A percentile compares a stretch with the other conserved stretches of the same genome.
phyloP scores from a whole-genome alignment of 2,329 filamentous ascomycete species.

The Aschersonia sp. region DNA sequence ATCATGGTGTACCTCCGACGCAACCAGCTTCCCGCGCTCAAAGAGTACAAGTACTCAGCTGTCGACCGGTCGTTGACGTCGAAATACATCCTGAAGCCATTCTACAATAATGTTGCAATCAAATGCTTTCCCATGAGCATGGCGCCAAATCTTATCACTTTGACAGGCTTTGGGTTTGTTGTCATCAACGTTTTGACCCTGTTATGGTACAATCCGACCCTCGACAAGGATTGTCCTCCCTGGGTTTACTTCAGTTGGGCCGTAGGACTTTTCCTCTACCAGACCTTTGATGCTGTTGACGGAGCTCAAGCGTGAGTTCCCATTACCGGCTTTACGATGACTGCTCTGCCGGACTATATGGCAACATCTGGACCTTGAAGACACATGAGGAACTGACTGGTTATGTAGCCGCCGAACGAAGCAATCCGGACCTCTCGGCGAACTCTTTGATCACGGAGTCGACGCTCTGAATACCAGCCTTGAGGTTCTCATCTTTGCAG shows the following conservation, averaged over 20 bases:
- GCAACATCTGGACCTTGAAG: too few species aligned
- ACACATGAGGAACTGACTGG: not conserved
- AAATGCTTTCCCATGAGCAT: constrained; percentile 90
- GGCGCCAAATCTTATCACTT: constrained; percentile 79
- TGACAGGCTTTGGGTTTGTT: constrained; percentile 83
- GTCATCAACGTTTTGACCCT: constrained; percentile 80
- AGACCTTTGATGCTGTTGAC: constrained; percentile 97
- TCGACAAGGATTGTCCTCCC: constrained; percentile 82
- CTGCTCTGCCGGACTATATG: too few species aligned
- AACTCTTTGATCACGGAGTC: constrained; percentile 95
- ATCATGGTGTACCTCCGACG: constrained; percentile 91
- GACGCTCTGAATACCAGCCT: constrained; percentile 95
- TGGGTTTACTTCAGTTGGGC: constrained; percentile 97
- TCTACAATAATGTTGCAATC: constrained; percentile 92
- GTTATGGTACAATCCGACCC: constrained; percentile 88
- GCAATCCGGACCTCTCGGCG: constrained; percentile 86
- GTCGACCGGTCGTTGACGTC: constrained; percentile 86
- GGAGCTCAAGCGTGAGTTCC: constrained; percentile 71
- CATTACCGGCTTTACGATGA: too few species aligned
- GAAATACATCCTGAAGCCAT: constrained; percentile 91
- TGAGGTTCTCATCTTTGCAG: constrained; percentile 83
- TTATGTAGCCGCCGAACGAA: constrained; percentile 58
- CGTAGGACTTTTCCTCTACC: constrained; percentile 81
- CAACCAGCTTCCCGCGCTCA: constrained; percentile 73
- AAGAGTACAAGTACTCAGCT: constrained; percentile 87